Percentiles rank a stretch among this genome's conserved stretches.
Conservation (phyloP, 1,139 yeast species). For the Kodamaea suecica region DNA sequence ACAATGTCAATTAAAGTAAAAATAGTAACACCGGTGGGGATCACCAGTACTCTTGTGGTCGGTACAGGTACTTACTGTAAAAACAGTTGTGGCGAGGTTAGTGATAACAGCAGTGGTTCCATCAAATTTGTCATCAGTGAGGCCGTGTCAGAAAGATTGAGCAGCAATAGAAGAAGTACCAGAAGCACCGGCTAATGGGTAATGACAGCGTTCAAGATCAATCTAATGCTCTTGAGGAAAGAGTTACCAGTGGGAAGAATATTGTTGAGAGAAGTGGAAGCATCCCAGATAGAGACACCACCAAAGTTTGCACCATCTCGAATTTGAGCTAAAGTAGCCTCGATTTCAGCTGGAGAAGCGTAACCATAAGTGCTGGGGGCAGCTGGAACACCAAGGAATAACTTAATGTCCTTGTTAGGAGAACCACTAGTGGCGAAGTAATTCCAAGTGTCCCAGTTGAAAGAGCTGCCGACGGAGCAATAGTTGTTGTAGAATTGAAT, state of each 20-base stretch:
- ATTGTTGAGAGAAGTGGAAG: slow-evolving; percentile 28
- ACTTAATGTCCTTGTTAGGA: slow-evolving; percentile 65
- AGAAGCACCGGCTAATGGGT: not conserved
- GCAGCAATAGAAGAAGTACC: slow-evolving; percentile 9
- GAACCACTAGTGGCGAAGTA: slow-evolving; percentile 58
- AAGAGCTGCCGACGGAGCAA: slow-evolving; percentile 55
- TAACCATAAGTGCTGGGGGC: slow-evolving; percentile 66
- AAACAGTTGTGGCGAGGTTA: slow-evolving; percentile 18
- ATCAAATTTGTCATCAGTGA: slow-evolving; percentile 1
- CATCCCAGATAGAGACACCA: slow-evolving; percentile 91
- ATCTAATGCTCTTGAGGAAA: slow-evolving; percentile 13
- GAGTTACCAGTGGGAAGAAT: slow-evolving; percentile 10
- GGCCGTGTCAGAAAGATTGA: slow-evolving; percentile 2
- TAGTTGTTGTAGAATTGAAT: slow-evolving; percentile 93
- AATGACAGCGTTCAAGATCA: slow-evolving; percentile 23
- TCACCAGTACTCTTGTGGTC: slow-evolving; percentile 32
- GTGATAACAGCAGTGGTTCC: slow-evolving; percentile 2
- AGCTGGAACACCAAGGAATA: slow-evolving; percentile 76
- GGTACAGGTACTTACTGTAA: slow-evolving; percentile 48
- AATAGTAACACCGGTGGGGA: slow-evolving; percentile 42
- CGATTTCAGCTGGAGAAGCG: slow-evolving; percentile 20
- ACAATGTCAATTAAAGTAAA: slow-evolving; percentile 25
- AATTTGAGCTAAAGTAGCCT: slow-evolving; percentile 21
- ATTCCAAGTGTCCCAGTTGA: slow-evolving; percentile 88
- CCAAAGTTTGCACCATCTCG: slow-evolving; percentile 54